Conservation (phyloP, 352 stramenopile genomes). For the Pythium scleroteichum region DNA sequence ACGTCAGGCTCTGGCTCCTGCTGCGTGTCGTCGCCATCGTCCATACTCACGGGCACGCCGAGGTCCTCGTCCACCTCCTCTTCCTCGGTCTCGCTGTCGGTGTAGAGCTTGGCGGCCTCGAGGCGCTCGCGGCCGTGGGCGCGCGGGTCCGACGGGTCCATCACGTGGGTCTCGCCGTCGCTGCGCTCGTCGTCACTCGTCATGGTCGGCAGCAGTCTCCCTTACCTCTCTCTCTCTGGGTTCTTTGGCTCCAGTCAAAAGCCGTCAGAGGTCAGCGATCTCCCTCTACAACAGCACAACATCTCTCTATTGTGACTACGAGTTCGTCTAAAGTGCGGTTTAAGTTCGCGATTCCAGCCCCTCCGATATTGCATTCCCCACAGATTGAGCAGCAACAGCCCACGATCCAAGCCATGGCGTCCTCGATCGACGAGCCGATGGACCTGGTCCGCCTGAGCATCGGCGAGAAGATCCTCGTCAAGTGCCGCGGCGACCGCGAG, state of each 20-base stretch:
- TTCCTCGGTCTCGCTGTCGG: conserved; percentile 48
- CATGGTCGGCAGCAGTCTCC: no score
- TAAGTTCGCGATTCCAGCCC: no score
- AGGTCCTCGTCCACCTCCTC: conserved; percentile 41
- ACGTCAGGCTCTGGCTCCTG: not conserved
- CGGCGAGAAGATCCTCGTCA: conserved; percentile 99
- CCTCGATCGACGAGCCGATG: conserved; percentile 94
- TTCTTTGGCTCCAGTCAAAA: conserved; percentile 8
- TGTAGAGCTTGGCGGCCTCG: conserved; percentile 51
- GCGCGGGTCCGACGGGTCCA: conserved; percentile 78
- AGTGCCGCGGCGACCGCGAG: conserved; percentile 97
- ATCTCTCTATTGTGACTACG: conserved; percentile 12
- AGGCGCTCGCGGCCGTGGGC: conserved; percentile 43
- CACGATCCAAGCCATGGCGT: no score
- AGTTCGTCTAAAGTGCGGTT: conserved; percentile 1
- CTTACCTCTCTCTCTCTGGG: no score
- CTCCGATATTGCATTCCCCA: no score
- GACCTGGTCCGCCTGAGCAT: conserved; percentile 99
- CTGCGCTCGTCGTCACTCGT: conserved; percentile 8
- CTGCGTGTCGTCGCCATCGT: conserved; percentile 12
- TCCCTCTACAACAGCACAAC: conserved; percentile 13
- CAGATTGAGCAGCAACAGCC: no score
- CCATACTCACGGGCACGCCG: conserved; percentile 29
- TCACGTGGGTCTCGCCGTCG: conserved; percentile 47
- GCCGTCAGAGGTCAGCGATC: not conserved